These are phyloP conservation scores for Clavariopsis aquatica DNA, from an alignment of 495 filamentous ascomycete species.

Conservation along the genomic window DNA sequence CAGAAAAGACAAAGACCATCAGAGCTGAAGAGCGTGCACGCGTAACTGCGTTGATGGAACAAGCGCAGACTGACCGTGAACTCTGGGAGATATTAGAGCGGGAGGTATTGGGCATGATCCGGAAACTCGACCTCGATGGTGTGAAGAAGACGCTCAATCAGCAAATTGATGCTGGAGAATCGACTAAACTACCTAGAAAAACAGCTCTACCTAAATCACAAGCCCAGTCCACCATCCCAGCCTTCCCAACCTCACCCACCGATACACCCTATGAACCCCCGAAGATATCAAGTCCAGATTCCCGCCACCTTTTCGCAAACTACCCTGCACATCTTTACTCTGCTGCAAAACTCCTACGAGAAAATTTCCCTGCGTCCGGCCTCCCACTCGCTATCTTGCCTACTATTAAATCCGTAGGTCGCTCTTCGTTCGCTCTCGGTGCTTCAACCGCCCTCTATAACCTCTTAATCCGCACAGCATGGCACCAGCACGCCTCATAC, in stretches of 20 bases:
- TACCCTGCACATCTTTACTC: constrained; percentile 67
- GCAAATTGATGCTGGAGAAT: constrained; percentile 37
- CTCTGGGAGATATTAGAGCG: constrained; percentile 71
- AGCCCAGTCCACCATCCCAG: background rate
- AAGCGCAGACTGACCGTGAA: constrained; percentile 61
- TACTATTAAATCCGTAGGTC: constrained; percentile 68
- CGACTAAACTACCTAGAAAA: background rate
- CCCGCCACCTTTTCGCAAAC: constrained; percentile 62
- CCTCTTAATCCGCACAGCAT: constrained; percentile 64
- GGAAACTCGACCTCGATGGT: constrained; percentile 36
- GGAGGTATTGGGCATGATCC: constrained; percentile 53
- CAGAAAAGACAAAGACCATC: background rate
- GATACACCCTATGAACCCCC: background rate
- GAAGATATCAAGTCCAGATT: constrained; percentile 4
- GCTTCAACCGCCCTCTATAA: constrained; percentile 74
- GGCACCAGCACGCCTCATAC: constrained; percentile 64
- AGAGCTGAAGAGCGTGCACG: constrained; percentile 28
- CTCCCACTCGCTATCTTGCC: constrained; percentile 66
- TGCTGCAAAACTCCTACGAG: constrained; percentile 64
- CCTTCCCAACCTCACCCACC: constrained; percentile 23
- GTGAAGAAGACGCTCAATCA: background rate
- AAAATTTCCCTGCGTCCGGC: constrained; percentile 60
- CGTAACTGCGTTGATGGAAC: constrained; percentile 53
- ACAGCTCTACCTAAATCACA: constrained; percentile 22
- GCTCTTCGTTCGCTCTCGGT: constrained; percentile 70